phyloP scores from a whole-genome alignment of 2,329 filamentous ascomycete species.

The Ophioceras dolichostomum region DNA sequence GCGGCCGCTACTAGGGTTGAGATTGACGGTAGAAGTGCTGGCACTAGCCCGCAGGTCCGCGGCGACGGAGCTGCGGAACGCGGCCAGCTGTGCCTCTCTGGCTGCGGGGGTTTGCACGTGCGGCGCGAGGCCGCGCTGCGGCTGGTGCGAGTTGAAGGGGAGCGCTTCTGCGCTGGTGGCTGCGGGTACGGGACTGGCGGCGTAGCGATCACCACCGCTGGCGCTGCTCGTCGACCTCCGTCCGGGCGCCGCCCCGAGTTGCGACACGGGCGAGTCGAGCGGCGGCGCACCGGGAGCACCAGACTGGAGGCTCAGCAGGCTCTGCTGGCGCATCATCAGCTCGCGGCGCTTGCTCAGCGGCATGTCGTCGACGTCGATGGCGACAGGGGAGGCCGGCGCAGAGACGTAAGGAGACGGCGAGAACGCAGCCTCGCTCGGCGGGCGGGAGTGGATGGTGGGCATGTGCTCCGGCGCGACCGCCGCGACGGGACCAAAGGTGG shows the following conservation, averaged over 20 bases:
- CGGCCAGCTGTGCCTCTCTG: slow-evolving; percentile 49
- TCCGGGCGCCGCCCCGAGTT: neutral
- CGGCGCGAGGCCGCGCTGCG: slow-evolving; percentile 28
- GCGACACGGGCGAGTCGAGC: slow-evolving; percentile 4
- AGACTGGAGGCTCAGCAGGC: slow-evolving; percentile 19
- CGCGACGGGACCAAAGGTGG: slow-evolving; percentile 9
- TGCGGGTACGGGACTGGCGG: no score
- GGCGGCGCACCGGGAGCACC: slow-evolving; percentile 5
- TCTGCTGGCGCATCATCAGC: slow-evolving; percentile 47
- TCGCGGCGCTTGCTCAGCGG: slow-evolving; percentile 57
- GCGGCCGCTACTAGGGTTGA: slow-evolving; percentile 13
- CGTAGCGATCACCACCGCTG: no score
- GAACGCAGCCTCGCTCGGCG: slow-evolving; percentile 28
- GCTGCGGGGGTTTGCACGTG: slow-evolving; percentile 25
- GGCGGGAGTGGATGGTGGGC: slow-evolving; percentile 11
- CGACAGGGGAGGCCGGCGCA: neutral
- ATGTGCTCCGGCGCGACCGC: slow-evolving; percentile 11
- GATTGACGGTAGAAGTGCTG: neutral
- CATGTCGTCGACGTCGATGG: slow-evolving; percentile 50
- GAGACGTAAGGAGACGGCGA: slow-evolving; percentile 8
- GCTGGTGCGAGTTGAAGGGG: slow-evolving; percentile 42
- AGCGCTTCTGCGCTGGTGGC: slow-evolving; percentile 19
- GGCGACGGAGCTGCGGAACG: slow-evolving; percentile 54
- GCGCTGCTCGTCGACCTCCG: no score
- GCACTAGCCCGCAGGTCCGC: slow-evolving; percentile 39